Conservation (phyloP, 768 basidiomycete genomes). For the Suillus plorans region DNA sequence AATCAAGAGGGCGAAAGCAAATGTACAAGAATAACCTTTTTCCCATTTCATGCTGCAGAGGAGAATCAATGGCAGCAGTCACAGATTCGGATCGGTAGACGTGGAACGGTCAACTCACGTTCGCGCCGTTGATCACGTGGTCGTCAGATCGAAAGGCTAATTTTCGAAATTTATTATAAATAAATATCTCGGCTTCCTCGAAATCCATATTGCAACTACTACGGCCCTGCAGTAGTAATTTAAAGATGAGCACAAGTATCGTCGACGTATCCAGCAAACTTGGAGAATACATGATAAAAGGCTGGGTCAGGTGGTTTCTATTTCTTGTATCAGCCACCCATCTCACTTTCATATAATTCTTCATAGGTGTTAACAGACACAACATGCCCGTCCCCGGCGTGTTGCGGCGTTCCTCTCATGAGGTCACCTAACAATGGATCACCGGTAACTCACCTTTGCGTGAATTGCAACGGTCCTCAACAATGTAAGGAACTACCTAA, state of each 20-base stretch:
- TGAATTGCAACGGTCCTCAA: constrained; percentile 52
- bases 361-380: constrained; percentile 63
- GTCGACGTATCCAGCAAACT: constrained; percentile 60
- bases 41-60: constrained; percentile 38
- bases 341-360: constrained; percentile 5
- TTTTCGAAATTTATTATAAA: not conserved
- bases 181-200: constrained; percentile 2
- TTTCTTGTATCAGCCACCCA: not conserved
- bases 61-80: not conserved
- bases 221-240: constrained; percentile 2
- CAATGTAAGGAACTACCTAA: constrained; percentile 25
- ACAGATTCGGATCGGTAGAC: constrained; percentile 33
- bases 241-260: constrained; percentile 48
- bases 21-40: constrained; percentile 51
- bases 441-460: constrained; percentile 56
- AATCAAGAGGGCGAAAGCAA: constrained; percentile 40
- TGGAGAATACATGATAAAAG: constrained; percentile 72
- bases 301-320: constrained; percentile 54
- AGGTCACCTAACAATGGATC: constrained; percentile 57
- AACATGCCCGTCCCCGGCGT: constrained; percentile 54
- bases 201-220: not conserved
- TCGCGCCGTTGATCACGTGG: constrained; percentile 4
- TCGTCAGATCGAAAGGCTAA: not conserved
- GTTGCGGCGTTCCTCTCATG: constrained; percentile 66
- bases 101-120: constrained; percentile 17